phyloP scores from a whole-genome alignment of 2,329 filamentous ascomycete species.

The Diaporthe ampelina region DNA sequence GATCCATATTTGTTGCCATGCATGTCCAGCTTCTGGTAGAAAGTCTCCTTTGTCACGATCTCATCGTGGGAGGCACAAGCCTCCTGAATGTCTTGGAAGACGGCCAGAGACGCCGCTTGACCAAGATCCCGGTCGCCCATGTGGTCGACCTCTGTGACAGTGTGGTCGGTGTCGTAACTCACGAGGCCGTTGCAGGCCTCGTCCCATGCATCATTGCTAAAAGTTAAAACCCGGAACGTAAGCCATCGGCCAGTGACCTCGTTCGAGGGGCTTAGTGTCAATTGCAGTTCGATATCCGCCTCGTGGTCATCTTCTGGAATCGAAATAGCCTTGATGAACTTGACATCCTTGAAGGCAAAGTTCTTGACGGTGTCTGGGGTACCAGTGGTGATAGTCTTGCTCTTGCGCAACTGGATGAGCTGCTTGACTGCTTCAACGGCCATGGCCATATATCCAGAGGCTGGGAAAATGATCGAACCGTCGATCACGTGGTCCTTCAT shows the following conservation, averaged over 20 bases:
- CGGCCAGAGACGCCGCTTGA: background rate
- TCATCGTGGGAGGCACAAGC: background rate
- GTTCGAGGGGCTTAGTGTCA: slow-evolving; percentile 22
- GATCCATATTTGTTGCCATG: slow-evolving; percentile 7
- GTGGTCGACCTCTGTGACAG: background rate
- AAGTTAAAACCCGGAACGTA: slow-evolving; percentile 24
- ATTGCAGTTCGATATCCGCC: slow-evolving; percentile 24
- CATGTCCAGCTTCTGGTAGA: slow-evolving; percentile 23
- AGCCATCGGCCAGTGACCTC: slow-evolving; percentile 9
- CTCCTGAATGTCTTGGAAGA: slow-evolving; percentile 15
- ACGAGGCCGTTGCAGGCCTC: slow-evolving; percentile 29
- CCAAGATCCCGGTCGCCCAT: background rate
- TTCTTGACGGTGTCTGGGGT: background rate
- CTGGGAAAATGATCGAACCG: slow-evolving; percentile 63
- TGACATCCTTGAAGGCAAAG: slow-evolving; percentile 10
- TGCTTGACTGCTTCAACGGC: slow-evolving; percentile 53
- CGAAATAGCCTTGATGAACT: slow-evolving; percentile 31
- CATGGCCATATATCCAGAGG: slow-evolving; percentile 55
- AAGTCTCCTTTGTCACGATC: background rate
- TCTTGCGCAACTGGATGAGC: slow-evolving; percentile 6
- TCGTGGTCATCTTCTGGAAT: slow-evolving; percentile 11
- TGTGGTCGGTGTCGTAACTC: background rate
- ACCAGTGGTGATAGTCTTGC: slow-evolving; percentile 7
- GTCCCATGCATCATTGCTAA: slow-evolving; percentile 19
- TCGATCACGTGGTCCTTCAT: slow-evolving; percentile 64